Evolutionary conservation across 345 rosid genomes (phyloP).

Genomic region (Ceriops tagal): DNA sequence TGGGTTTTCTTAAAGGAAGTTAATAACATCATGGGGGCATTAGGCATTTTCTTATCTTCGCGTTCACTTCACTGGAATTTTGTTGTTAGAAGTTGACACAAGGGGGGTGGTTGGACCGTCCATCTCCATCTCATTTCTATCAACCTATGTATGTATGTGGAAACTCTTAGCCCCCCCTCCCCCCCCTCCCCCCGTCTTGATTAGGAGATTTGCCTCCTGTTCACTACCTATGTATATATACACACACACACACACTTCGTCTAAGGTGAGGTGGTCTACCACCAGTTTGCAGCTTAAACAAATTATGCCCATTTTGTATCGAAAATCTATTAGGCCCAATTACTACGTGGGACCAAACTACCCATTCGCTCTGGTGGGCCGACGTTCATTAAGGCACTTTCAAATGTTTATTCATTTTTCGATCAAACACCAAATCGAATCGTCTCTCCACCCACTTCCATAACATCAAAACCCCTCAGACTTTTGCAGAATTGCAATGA

Average conservation of each 20-base stretch:
- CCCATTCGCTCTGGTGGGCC: no score
- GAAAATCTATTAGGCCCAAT: no score
- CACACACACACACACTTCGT: no score
- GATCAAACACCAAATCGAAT: background rate
- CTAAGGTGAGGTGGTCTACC: no score
- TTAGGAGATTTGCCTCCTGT: constrained; percentile 11
- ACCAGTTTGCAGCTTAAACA: no score
- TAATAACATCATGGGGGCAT: background rate
- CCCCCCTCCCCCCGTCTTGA: background rate
- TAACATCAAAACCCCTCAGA: no score
- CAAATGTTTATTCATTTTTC: no score
- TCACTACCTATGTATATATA: background rate
- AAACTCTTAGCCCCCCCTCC: background rate
- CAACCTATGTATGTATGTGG: no score
- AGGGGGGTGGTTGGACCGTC: constrained; percentile 20
- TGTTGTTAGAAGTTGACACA: constrained; percentile 28
- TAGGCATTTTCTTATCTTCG: constrained; percentile 18
- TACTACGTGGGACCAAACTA: no score
- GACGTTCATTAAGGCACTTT: no score
- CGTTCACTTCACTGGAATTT: constrained; percentile 35
- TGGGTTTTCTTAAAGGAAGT: background rate
- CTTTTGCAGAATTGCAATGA: background rate
- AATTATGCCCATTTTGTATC: no score
- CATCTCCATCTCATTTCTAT: background rate
- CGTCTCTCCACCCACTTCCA: background rate